phyloP scores from a whole-genome alignment of 2,329 filamentous ascomycete species.

The Dichotomopilus funicola region DNA sequence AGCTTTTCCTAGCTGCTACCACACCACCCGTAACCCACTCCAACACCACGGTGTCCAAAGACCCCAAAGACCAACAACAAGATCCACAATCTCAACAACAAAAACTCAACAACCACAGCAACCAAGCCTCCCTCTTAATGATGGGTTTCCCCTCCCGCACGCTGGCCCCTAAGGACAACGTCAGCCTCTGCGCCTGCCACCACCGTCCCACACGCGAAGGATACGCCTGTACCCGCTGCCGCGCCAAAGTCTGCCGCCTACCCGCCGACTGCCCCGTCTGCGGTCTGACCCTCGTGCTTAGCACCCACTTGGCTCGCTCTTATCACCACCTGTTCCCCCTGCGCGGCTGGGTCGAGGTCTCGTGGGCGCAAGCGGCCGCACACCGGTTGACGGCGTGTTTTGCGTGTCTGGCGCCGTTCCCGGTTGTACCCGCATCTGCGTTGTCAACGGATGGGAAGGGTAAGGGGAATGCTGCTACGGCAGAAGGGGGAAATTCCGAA shows the following conservation, averaged over 20 bases:
- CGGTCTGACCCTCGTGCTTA: conserved; percentile 85
- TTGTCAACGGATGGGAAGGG: conserved; percentile 1
- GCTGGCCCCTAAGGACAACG: conserved; percentile 57
- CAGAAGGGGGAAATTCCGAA: not conserved
- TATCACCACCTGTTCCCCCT: conserved; percentile 92
- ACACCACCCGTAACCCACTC: conserved; percentile 80
- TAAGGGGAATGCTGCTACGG: not conserved
- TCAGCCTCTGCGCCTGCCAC: conserved; percentile 85
- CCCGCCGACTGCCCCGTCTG: conserved; percentile 89
- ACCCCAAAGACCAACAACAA: not conserved
- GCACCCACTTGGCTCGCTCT: conserved; percentile 85
- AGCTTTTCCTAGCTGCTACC: conserved; percentile 81
- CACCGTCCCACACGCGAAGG: conserved; percentile 74
- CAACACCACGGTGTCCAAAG: conserved; percentile 19
- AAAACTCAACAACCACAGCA: conserved; percentile 37
- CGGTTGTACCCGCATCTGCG: conserved; percentile 33
- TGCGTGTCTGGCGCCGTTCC: conserved; percentile 70
- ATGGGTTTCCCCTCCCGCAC: conserved; percentile 95
- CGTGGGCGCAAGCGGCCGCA: conserved; percentile 63
- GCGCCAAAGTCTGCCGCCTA: conserved; percentile 79
- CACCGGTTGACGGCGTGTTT: conserved; percentile 59
- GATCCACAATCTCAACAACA: not conserved
- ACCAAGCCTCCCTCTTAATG: conserved; percentile 66
- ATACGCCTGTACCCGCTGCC: conserved; percentile 85
- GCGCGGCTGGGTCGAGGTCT: conserved; percentile 82